Conservation (phyloP, 1,284 basidiomycete species). For the Chalciporus sp. region DNA sequence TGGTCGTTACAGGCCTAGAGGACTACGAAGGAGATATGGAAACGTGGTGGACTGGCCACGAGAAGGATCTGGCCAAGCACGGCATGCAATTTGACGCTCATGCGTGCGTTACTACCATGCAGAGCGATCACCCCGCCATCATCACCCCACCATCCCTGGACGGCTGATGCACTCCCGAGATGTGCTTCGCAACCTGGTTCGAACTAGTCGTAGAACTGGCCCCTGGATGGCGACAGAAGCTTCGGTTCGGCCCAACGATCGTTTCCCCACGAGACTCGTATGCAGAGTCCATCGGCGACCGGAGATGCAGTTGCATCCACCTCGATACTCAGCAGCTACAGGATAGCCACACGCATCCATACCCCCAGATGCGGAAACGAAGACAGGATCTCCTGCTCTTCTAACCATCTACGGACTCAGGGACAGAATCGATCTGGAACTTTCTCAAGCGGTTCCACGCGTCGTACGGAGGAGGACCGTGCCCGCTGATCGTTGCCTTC, state of each 20-base stretch:
- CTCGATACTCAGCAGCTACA: conserved; percentile 11
- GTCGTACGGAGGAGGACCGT: conserved; percentile 23
- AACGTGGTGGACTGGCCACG: conserved; percentile 34
- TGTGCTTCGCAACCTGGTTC: conserved; percentile 22
- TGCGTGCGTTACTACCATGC: conserved; percentile 34
- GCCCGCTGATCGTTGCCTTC: conserved; percentile 27
- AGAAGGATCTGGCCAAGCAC: conserved; percentile 27
- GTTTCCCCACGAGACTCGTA: conserved; percentile 2
- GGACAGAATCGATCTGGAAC: conserved; percentile 16
- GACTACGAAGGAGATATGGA: conserved; percentile 37
- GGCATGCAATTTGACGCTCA: conserved; percentile 33
- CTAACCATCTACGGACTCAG: conserved; percentile 15
- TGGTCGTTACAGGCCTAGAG: conserved; percentile 38
- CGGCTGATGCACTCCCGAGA: conserved; percentile 22
- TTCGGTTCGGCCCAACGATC: conserved; percentile 9
- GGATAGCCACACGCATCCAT: conserved; percentile 1
- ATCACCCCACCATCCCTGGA: conserved; percentile 30
- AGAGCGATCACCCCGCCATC: conserved; percentile 32
- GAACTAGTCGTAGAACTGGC: conserved; percentile 2
- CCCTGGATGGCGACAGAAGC: conserved; percentile 25
- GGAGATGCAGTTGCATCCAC: conserved; percentile 17
- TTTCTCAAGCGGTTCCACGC: conserved; percentile 21
- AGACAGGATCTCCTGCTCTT: conserved; percentile 29
- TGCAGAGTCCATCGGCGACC: conserved; percentile 2
- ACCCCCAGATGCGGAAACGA: background rate